Evolutionary conservation across 805 yeast genomes (phyloP), one percentile per base, ranked within the genome.

Genomic region (Pichia manshurica): DNA sequence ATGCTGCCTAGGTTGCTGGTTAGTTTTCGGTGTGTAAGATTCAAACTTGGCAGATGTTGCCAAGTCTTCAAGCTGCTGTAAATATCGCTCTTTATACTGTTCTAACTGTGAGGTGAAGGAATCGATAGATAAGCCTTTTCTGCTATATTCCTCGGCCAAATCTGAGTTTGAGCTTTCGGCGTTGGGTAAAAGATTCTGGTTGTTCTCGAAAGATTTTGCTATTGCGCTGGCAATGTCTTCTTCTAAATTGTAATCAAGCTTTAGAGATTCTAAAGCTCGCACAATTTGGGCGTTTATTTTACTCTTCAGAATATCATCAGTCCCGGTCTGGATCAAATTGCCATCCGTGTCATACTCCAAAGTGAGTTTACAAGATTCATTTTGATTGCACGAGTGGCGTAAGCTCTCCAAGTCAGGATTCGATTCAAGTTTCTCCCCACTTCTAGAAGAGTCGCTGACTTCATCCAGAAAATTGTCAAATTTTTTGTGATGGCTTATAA

Each of bases 291-390:
- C 39, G 42, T 57, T 57, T 25, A 59, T 55, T 39, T 47, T 47
- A 25, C 39, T 42, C 28, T 59, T 56, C 13, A 44, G 16, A 22
- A 29, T 5, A 28, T 44, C 56, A 34, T 55, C 54, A 1, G 50
- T 40, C 0, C 53, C 56, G 3, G 55, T 42, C 19, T 50, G 51
- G 15, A 58, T 15, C 9, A 58, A 45, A 33, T 57, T 51, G 3
- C 61, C 61, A 45, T 58, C 48, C 45, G 55, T 47, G 34, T 51
- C 55, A 29, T 55, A 56, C 33, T 56, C 58, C n/a, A 58, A 50
- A 2, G 61, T 56, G 10, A 58, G 40, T 35, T 56, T 56, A 43
- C 58, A 51, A 3, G 53, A 46, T 12, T 48, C 34, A 19, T 31
- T 25, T 21, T 48, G 39, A 25, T 23, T 42, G 16, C 40, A n/a